Evolutionary conservation across 768 basidiomycete species (phyloP), one percentile per base, ranked within the genome.

Genomic region (Kwoniella europaea): DNA sequence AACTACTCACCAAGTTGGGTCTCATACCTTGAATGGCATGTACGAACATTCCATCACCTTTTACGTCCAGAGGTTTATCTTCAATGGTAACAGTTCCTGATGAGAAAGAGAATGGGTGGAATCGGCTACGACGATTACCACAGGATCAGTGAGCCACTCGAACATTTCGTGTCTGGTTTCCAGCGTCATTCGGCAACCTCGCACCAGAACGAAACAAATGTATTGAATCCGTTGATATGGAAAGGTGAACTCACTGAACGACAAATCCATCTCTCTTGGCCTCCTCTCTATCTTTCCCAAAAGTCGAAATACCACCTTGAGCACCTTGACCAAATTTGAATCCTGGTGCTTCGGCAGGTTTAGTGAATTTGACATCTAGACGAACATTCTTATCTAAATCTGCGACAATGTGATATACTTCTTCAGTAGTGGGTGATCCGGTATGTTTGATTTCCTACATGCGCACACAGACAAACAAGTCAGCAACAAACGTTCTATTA

Each of bases 1-100:
- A 29, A 29, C 29, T 29, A 29, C 29, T 68, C 41, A 84, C 89
- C 67, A 93, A 88, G 84, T 99, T 92, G 60, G 96, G 94, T 9
- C 94, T 89, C 93, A 99, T 96, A 82, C 96, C 97, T 82, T 98
- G 96, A 82, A 98, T 97, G 56, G 96, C 96, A 83, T 96, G 92
- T 20, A 95, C 88, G 83, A 96, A 90, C 91, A 94, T 92, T 35
- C 72, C 84, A 50, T 76, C 83, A 53, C 78, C 83, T 22, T 73
- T 76, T 3, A 77, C 84, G 20, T 82, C 83, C 13, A 84, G 64
- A 65, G 82, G 90, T 68, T 88, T 84, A 55, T 92, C 92, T 42
- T 89, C 87, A 72, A 86, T 82, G 59, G 91, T 88, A 82, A 95
- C 79, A 74, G 88, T 87, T 5, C 95, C 95, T 27, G 86, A 85